These are phyloP conservation scores for Flaveria bidentis DNA, from an alignment of 129 eudicot genomes.

Conservation along the genomic window DNA sequence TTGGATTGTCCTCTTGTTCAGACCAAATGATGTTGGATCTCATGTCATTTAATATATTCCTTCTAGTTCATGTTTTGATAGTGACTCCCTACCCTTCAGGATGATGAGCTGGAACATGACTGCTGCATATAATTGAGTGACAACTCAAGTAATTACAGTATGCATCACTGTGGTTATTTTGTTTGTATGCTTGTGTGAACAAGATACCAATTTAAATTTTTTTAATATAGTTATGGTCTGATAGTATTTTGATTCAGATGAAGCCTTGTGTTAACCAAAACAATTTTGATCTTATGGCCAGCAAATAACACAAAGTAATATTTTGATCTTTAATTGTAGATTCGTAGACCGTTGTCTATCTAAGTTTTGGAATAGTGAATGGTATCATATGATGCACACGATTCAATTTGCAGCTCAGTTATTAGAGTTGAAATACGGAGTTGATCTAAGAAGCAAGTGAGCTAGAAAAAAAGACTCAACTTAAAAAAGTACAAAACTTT, in stretches of 20 bases:
- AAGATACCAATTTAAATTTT: not conserved
- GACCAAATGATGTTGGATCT: constrained; percentile 20
- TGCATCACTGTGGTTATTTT: not conserved
- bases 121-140: constrained; percentile 18
- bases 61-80: constrained; percentile 28
- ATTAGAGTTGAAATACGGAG: too few species aligned
- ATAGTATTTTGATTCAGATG: not conserved
- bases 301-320: too few species aligned
- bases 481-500: too few species aligned
- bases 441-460: too few species aligned
- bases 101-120: not conserved
- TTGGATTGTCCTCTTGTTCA: constrained; percentile 32
- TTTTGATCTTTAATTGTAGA: too few species aligned
- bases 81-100: constrained; percentile 29
- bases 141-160: constrained; percentile 6
- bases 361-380: too few species aligned
- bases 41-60: constrained; percentile 28
- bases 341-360: too few species aligned
- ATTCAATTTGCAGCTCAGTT: too few species aligned
- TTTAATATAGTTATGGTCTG: not conserved
- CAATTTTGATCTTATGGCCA: not conserved
- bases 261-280: not conserved
- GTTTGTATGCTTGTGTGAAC: not conserved
- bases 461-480: too few species aligned
- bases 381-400: too few species aligned